Evolutionary conservation across 768 basidiomycete genomes (phyloP).

Genomic region (Mycena venus): DNA sequence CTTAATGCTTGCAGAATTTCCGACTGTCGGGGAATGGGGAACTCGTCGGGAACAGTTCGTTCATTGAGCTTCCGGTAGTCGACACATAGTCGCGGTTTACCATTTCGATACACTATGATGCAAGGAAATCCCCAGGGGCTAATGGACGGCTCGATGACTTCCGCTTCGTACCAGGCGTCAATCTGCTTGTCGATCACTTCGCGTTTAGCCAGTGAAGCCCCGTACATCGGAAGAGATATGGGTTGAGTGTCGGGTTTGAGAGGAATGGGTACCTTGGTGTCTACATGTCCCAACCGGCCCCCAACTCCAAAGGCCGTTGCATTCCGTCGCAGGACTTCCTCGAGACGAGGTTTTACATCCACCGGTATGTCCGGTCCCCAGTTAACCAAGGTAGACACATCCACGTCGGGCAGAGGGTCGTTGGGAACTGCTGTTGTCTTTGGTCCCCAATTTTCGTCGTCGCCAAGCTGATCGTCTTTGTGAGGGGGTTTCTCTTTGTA

Average conservation of each 20-base stretch:
- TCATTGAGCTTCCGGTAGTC: too few species aligned
- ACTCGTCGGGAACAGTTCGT: constrained; percentile 39
- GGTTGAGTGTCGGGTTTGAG: constrained; percentile 31
- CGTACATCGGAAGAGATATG: constrained; percentile 36
- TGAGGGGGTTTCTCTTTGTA: not conserved
- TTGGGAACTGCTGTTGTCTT: constrained; percentile 39
- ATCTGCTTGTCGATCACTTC: too few species aligned
- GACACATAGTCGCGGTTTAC: too few species aligned
- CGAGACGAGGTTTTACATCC: not conserved
- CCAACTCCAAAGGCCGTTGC: constrained; percentile 37
- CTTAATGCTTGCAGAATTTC: constrained; percentile 40
- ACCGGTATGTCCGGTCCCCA: constrained; percentile 32
- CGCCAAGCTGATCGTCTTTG: not conserved
- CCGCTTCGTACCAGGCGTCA: too few species aligned
- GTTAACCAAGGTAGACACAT: constrained; percentile 30
- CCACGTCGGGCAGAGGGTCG: constrained; percentile 5
- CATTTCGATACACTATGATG: too few species aligned
- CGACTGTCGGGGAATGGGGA: constrained; percentile 41
- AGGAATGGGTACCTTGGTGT: constrained; percentile 32
- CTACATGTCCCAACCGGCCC: constrained; percentile 35
- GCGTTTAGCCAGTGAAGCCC: constrained; percentile 37
- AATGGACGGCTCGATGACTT: too few species aligned
- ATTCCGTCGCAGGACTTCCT: constrained; percentile 18
- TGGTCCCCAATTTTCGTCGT: constrained; percentile 32
- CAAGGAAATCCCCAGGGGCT: too few species aligned